Evolutionary conservation across 73 alveolate genomes (phyloP).

Genomic region (Diophrys sp.): DNA sequence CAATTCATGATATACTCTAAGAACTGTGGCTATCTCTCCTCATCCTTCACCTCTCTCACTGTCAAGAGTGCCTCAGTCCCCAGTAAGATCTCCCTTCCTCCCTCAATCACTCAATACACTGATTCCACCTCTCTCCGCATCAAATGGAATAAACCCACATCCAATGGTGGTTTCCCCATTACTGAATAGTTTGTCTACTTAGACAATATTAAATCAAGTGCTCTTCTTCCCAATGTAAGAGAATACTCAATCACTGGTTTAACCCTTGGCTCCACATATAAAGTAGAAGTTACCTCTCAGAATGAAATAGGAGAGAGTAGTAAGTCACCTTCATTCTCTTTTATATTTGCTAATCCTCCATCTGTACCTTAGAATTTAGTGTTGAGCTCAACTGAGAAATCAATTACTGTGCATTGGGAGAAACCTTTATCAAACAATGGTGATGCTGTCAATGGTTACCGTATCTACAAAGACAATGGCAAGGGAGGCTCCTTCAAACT

Average conservation of each 20-base stretch:
- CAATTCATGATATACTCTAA: constrained; percentile 52
- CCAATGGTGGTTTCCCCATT: constrained; percentile 73
- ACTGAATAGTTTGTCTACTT: constrained; percentile 34
- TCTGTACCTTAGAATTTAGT: constrained; percentile 35
- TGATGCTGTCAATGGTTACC: constrained; percentile 59
- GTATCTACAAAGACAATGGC: constrained; percentile 57
- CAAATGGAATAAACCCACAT: constrained; percentile 32
- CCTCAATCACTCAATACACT: constrained; percentile 35
- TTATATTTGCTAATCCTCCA: constrained; percentile 52
- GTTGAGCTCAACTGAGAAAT: constrained; percentile 30
- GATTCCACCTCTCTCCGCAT: constrained; percentile 42
- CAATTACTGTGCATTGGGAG: constrained; percentile 41
- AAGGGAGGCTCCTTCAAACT: constrained; percentile 53
- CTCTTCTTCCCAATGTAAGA: not conserved
- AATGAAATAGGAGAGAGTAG: constrained; percentile 56
- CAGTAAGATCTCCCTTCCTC: constrained; percentile 36
- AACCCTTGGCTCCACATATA: constrained; percentile 40
- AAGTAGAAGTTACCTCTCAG: constrained; percentile 48
- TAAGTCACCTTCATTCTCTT: constrained; percentile 33
- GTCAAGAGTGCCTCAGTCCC: constrained; percentile 70
- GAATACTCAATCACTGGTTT: constrained; percentile 27
- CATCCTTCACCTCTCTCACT: constrained; percentile 19
- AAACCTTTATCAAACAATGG: constrained; percentile 55
- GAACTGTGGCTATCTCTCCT: constrained; percentile 57
- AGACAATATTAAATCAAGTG: constrained; percentile 23